Base-by-base conservation (phyloP, 306 rosid genomes). In the Biancaea sappan region DNA sequence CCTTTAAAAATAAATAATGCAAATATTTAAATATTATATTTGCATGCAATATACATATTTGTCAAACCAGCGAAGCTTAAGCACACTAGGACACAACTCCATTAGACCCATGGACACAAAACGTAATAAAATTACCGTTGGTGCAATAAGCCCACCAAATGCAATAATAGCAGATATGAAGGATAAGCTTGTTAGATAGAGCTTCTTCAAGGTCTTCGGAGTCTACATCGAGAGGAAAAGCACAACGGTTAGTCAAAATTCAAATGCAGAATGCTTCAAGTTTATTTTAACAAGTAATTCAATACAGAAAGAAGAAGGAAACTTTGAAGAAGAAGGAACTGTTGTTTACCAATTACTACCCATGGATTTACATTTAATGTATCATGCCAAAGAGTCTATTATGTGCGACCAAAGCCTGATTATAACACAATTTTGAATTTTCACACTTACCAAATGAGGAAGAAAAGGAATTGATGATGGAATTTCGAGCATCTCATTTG, bases 391-490 rank as follows among this genome's bases (percentile, higher is more conserved):
- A 48, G 24, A 18, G 9, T 18, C 10, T n/a, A n/a, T 25, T 13
- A 13, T 56, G 15, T 56, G 35, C 15, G 19, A 13, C 62, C 29
- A 31, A 40, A 26, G 40, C 66, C 47, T 38, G 54, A 72, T 22
- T 28, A 47, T 60, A 41, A 60, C 54, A 25, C 12, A 44, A 47
- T 26, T 82, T 76, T 46, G 26, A 62, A 65, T 26, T 82, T 76
- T 46, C 22, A 62, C 64, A 82, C 97, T 85, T 76, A 89, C 98
- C 92, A 94, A 81, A 61, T 67, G 67, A 44, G 91, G 86, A 68
- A 94, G 90, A 83, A 94, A 94, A 75, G 98, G 98, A 77, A 94
- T 94, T 18, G 98, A 86, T 8, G 98, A 94, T 31, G 94, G 91
- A 74, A 94, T 91, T 71, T 91, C 96, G 3, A 91, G 96, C 98